Conservation (phyloP, 2,329 filamentous ascomycete species). For the Phoma sp. region DNA sequence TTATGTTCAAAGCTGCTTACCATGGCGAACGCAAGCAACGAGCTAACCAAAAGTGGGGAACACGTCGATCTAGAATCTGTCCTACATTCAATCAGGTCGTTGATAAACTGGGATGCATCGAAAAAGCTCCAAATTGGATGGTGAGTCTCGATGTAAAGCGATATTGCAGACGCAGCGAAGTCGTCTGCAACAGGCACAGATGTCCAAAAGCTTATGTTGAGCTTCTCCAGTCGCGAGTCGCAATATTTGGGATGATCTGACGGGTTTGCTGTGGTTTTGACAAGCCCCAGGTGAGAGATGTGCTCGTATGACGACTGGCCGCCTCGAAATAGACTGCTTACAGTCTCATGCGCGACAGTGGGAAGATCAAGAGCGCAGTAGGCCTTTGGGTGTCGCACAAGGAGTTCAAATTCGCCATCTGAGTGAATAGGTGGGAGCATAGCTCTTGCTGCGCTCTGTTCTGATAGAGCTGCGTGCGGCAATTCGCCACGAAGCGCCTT, state of each 20-base stretch:
- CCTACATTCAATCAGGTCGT: conserved; percentile 14
- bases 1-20: conserved; percentile 2
- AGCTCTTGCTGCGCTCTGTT: conserved; percentile 14
- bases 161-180: conserved; percentile 17
- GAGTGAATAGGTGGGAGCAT: conserved; percentile 16
- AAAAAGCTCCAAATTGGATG: conserved; percentile 20
- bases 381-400: conserved; percentile 17
- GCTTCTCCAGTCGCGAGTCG: conserved; percentile 14
- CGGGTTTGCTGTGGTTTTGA: neutral
- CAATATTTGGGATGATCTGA: conserved; percentile 11
- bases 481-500: conserved; percentile 12
- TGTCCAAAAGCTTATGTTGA: conserved; percentile 20
- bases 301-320: conserved; percentile 4
- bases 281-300: neutral
- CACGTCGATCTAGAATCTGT: conserved; percentile 8
- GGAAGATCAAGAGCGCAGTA: conserved; percentile 16
- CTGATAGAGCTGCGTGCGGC: conserved; percentile 6
- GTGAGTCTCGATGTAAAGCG: conserved; percentile 19
- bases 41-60: conserved; percentile 16
- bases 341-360: conserved; percentile 1
- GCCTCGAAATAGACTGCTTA: conserved; percentile 10
- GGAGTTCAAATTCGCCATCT: conserved; percentile 19
- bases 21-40: conserved; percentile 16
- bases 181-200: conserved; percentile 11
- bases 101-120: conserved; percentile 17